Evolutionary conservation across 768 basidiomycete genomes (phyloP).

Genomic region (Brasilioporus rufonigricans): DNA sequence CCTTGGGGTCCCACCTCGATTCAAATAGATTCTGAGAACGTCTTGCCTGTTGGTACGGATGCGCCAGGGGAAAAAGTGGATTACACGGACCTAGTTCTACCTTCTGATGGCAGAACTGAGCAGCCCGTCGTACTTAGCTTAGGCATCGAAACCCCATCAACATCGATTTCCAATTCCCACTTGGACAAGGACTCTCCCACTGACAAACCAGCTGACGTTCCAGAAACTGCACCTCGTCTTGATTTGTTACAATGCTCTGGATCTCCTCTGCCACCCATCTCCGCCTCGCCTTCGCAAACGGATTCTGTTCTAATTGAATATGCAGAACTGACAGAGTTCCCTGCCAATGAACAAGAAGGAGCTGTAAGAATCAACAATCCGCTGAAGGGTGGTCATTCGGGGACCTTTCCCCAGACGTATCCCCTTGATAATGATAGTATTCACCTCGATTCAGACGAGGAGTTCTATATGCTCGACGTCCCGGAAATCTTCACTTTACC

Average conservation of each 20-base stretch:
- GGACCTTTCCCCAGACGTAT: neutral
- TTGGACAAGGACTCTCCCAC: neutral
- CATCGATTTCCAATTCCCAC: neutral
- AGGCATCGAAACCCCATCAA: neutral
- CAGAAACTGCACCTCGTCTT: neutral
- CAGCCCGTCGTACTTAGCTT: neutral
- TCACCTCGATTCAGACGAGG: constrained; percentile 9
- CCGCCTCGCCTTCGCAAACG: neutral
- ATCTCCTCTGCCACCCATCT: neutral
- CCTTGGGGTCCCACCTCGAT: neutral
- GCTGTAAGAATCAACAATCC: neutral
- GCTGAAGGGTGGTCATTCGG: neutral
- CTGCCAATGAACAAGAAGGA: neutral
- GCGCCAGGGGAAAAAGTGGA: neutral
- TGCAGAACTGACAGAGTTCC: neutral
- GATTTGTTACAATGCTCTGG: neutral
- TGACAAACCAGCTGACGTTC: neutral
- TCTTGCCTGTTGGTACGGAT: neutral
- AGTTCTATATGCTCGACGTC: constrained; percentile 36
- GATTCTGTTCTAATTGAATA: neutral
- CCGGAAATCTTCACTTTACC: constrained; percentile 33
- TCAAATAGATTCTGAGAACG: neutral
- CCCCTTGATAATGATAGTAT: neutral
- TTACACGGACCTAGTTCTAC: neutral
- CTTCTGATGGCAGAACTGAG: neutral